Conservation (phyloP, 2,329 filamentous ascomycete genomes). For the Colletotrichum chrysophilum region DNA sequence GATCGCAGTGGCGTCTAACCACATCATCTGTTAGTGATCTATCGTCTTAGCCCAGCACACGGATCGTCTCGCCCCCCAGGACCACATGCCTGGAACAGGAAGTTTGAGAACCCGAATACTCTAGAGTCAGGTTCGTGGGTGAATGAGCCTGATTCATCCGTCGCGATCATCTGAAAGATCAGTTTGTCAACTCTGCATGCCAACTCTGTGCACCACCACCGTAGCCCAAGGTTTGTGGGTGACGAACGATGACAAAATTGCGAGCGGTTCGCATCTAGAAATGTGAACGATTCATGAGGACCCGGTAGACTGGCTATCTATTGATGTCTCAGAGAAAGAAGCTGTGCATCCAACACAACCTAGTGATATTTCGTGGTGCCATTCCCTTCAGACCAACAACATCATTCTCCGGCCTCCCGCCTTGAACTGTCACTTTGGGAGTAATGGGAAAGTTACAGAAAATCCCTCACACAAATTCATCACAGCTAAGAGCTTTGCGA, state of each 20-base stretch:
- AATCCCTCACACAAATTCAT: background rate
- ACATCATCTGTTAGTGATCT: background rate
- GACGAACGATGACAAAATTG: background rate
- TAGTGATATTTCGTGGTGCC: background rate
- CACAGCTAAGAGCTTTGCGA: background rate
- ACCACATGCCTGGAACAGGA: conserved; percentile 15
- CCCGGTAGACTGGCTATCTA: background rate
- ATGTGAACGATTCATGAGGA: background rate
- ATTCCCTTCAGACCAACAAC: background rate
- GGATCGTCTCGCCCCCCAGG: background rate
- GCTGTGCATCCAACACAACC: background rate
- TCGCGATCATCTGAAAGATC: conserved; percentile 4
- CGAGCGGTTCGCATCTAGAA: background rate
- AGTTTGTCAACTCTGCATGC: background rate
- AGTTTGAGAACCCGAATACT: conserved; percentile 9
- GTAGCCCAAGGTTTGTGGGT: background rate
- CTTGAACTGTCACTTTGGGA: background rate
- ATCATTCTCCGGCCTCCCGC: background rate
- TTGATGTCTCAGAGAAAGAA: background rate
- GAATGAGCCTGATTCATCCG: background rate
- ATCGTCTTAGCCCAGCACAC: background rate
- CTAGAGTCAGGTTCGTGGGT: background rate
- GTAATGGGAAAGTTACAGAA: background rate
- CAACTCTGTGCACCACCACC: background rate
- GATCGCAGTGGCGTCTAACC: accelerated